These are phyloP conservation scores for Penicillium oxalicum DNA, from an alignment of 2,329 filamentous ascomycete genomes.

Conservation along the genomic window DNA sequence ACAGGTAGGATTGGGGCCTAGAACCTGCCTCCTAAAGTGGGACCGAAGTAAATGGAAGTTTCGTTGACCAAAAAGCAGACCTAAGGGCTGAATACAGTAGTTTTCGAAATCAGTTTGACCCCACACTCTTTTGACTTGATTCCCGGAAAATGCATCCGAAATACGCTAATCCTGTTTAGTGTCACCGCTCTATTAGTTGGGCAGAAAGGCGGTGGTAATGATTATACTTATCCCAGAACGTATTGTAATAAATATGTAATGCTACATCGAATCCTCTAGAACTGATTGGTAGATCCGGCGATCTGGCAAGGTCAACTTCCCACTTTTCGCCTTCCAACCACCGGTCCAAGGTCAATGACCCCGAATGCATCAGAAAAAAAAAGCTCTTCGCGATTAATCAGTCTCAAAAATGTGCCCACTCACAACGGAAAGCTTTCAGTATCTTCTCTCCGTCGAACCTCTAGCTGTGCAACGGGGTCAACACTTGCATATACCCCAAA, in stretches of 20 bases:
- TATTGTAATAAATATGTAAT: conserved; percentile 3
- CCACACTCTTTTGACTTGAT: conserved; percentile 5
- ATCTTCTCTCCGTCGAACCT: too few species aligned
- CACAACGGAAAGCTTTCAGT: too few species aligned
- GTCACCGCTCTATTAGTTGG: conserved; percentile 7
- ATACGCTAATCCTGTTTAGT: conserved; percentile 5
- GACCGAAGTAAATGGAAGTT: too few species aligned
- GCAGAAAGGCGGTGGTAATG: conserved; percentile 2
- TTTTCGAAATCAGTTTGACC: conserved; percentile 9
- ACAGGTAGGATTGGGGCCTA: too few species aligned
- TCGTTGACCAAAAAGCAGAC: too few species aligned
- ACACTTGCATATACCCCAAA: too few species aligned
- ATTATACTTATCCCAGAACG: background rate
- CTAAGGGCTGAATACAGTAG: too few species aligned
- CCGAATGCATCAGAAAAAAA: too few species aligned
- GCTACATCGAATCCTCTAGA: conserved; percentile 4
- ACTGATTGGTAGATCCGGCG: conserved; percentile 3
- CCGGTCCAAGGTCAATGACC: background rate
- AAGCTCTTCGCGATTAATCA: too few species aligned
- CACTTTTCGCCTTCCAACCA: conserved; percentile 2
- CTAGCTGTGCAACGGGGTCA: too few species aligned
- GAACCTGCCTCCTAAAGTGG: too few species aligned
- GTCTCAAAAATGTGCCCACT: too few species aligned
- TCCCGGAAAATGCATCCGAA: conserved; percentile 6
- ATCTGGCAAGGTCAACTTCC: conserved; percentile 6